Base-by-base conservation (phyloP, 1,284 basidiomycete species). In the Leccinum pachyderme region DNA sequence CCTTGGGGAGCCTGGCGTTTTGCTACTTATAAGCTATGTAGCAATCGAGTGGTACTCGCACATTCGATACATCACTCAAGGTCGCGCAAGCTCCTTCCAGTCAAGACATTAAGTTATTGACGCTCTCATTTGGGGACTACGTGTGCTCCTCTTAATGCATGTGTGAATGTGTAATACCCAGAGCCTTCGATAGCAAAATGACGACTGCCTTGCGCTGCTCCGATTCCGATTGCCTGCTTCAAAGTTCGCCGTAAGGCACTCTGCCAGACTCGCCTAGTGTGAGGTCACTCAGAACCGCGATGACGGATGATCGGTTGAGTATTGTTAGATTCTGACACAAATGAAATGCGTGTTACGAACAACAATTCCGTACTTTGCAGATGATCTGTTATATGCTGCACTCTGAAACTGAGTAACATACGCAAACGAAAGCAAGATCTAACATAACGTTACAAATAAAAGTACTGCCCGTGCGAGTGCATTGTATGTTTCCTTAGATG, bases 351-450 rank as follows among this genome's bases (percentile, higher is more conserved):
- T 39, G 9, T 37, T 18, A 18, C n/a, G n/a, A 5, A 37, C n/a
- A 37, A 37, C 35, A 35, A n/a, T 18, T 31, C 9, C 35, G 18
- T 8, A 3, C 35, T 11, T 37, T 7, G n/a, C n/a, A n/a, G 33
- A 8, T 4, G 9, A 35, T 8, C 13, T n/a, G 12, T 28, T 28
- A 28, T n/a, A 18, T 37, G 4, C n/a, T n/a, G 12, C 12, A 33
- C 11, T 22, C 5, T 4, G 37, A 47, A 33, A 12, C n/a, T 13
- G 11, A 47, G n/a, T 41, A 33, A 33, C 28, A 39, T 54, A 5
- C 29, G 50, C 53, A 55, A 46, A 49, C 18, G n/a, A 48, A 48
- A 39, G 32, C 24, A 49, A 22, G n/a, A 58, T 15, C 51, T 51
- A 61, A 2, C 27, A 39, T 39, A 22, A 18, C 12, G 5, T 39